Percentiles rank a stretch among this genome's conserved stretches.
Conservation (phyloP, 345 rosid species). For the Anastatica hierochuntica region DNA sequence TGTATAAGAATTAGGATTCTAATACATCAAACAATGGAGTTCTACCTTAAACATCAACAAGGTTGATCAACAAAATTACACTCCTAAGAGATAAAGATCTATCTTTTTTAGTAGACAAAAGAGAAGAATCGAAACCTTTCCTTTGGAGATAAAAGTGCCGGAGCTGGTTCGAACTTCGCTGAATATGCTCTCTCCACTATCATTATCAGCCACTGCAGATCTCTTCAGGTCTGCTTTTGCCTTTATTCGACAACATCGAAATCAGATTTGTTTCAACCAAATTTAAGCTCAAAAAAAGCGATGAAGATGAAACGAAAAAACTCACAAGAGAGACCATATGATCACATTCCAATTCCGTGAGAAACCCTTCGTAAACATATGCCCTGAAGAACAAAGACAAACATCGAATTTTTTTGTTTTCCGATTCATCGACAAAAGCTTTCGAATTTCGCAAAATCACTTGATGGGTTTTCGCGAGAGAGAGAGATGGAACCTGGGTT, state of each 20-base stretch:
- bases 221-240: constrained; percentile 84
- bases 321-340: constrained; percentile 81
- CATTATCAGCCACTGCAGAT: constrained; percentile 87
- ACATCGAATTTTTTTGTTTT: background rate
- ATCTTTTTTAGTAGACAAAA: background rate
- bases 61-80: background rate
- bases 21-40: background rate
- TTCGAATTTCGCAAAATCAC: background rate
- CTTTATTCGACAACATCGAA: constrained; percentile 27
- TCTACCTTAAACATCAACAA: too few relatives aligned
- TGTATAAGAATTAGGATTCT: background rate
- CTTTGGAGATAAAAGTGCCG: constrained; percentile 82
- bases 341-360: constrained; percentile 90
- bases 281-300: background rate
- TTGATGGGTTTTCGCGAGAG: background rate
- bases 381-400: constrained; percentile 50
- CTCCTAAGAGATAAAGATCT: background rate
- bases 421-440: background rate
- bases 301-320: background rate
- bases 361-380: constrained; percentile 86
- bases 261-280: background rate
- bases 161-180: constrained; percentile 95
- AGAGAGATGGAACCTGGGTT: constrained; percentile 46
- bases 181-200: constrained; percentile 66
- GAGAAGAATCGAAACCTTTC: constrained; percentile 39